phyloP scores from a whole-genome alignment of 179 eudicot genomes.

The Silene noctiflora region DNA sequence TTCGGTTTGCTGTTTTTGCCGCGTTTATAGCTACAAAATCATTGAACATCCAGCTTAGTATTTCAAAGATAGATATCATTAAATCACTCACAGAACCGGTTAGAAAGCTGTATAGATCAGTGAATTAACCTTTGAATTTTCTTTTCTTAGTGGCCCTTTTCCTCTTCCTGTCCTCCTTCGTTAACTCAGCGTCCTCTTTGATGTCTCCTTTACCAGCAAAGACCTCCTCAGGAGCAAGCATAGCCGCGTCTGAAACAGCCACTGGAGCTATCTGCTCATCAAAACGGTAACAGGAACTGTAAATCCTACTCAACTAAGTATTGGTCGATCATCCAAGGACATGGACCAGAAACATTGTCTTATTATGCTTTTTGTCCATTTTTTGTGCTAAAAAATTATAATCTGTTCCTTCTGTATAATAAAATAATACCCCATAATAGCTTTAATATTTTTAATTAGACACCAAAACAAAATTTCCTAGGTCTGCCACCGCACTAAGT shows the following conservation, averaged over 20 bases:
- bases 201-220: constrained; percentile 84
- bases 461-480: no score
- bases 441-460: no score
- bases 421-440: no score
- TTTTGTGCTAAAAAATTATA: no score
- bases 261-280: constrained; percentile 71
- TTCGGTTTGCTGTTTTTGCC: constrained; percentile 10
- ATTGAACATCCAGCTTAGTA: constrained; percentile 1
- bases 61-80: neutral
- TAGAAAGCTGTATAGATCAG: neutral
- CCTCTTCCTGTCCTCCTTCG: constrained; percentile 80
- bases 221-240: constrained; percentile 97
- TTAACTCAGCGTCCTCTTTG: constrained; percentile 86
- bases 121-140: constrained; percentile 62
- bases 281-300: neutral
- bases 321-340: no score
- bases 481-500: no score
- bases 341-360: no score
- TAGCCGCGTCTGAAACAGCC: constrained; percentile 95
- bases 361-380: no score
- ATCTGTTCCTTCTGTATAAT: no score
- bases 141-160: constrained; percentile 85
- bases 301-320: neutral
- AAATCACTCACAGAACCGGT: neutral
- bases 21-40: constrained; percentile 26